phyloP scores from a whole-genome alignment of 305 asterid species.

The Rubia tinctorum region DNA sequence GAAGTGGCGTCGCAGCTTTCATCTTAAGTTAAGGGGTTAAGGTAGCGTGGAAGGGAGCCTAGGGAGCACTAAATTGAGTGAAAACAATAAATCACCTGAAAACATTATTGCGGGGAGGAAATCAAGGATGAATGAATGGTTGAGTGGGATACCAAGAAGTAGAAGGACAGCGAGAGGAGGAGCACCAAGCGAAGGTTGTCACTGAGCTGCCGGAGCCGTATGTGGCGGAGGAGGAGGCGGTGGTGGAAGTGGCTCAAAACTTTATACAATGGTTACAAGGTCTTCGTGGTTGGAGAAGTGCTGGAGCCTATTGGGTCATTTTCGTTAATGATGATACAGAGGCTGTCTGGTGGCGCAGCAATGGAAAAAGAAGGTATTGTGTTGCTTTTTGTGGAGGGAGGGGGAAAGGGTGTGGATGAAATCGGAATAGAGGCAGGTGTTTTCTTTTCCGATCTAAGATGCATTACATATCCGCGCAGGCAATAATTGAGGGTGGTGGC shows the following conservation, averaged over 20 bases:
- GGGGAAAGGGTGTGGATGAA: no score
- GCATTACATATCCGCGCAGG: no score
- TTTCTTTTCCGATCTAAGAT: no score
- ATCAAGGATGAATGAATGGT: conserved; percentile 80
- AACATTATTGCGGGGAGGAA: conserved; percentile 89
- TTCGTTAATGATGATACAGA: no score
- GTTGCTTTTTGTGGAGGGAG: no score
- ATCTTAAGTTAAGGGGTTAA: no score
- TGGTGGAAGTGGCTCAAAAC: conserved; percentile 61
- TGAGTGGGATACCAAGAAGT: conserved; percentile 91
- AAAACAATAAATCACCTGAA: conserved; percentile 76
- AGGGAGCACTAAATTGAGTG: conserved; percentile 85
- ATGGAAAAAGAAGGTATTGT: no score
- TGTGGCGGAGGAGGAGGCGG: conserved; percentile 61
- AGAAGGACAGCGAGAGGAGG: conserved; percentile 68
- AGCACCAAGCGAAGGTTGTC: conserved; percentile 67
- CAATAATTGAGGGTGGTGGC: no score
- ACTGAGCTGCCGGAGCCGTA: conserved; percentile 62
- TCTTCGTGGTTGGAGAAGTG: conserved; percentile 42
- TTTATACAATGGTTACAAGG: conserved; percentile 40
- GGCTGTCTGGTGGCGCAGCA: no score
- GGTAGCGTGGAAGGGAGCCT: conserved; percentile 80
- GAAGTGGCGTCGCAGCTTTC: no score
- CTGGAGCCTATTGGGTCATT: conserved; percentile 23
- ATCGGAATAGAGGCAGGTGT: no score